These are phyloP conservation scores for Herpotrichia juniperi DNA, from an alignment of 2,329 filamentous ascomycete genomes.

Conservation along the genomic window DNA sequence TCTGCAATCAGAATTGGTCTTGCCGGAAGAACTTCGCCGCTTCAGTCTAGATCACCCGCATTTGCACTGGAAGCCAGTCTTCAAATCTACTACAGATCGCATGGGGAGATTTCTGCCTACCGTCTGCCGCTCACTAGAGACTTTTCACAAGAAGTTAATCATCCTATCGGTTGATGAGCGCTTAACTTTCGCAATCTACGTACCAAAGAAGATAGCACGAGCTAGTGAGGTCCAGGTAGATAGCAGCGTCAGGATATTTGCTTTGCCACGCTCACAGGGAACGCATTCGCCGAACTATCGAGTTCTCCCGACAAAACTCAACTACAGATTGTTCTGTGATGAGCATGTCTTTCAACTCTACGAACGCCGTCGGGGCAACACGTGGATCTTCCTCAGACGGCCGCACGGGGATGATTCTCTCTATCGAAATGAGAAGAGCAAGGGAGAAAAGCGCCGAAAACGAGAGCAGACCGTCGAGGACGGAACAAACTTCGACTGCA, in stretches of 20 bases:
- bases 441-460: conserved; percentile 26
- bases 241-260: conserved; percentile 44
- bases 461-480: conserved; percentile 31
- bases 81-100: conserved; percentile 38
- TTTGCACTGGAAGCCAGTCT: conserved; percentile 49
- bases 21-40: conserved; percentile 32
- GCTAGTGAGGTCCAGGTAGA: conserved; percentile 45
- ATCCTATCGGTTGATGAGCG: conserved; percentile 45
- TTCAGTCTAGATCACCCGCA: conserved; percentile 43
- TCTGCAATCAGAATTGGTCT: conserved; percentile 42
- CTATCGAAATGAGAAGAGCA: conserved; percentile 30
- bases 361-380: conserved; percentile 41
- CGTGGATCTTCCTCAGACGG: conserved; percentile 46
- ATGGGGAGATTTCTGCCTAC: conserved; percentile 45
- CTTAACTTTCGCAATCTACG: conserved; percentile 48
- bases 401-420: conserved; percentile 38
- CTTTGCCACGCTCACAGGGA: conserved; percentile 48
- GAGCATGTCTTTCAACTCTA: conserved; percentile 47
- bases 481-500: conserved; percentile 37
- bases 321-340: conserved; percentile 48
- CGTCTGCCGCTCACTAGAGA: conserved; percentile 33
- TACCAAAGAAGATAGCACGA: conserved; percentile 42
- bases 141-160: conserved; percentile 51
- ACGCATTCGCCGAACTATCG: conserved; percentile 36
- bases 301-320: conserved; percentile 45